Evolutionary conservation across 768 basidiomycete genomes (phyloP).

Genomic region (Leccinum variicolor): DNA sequence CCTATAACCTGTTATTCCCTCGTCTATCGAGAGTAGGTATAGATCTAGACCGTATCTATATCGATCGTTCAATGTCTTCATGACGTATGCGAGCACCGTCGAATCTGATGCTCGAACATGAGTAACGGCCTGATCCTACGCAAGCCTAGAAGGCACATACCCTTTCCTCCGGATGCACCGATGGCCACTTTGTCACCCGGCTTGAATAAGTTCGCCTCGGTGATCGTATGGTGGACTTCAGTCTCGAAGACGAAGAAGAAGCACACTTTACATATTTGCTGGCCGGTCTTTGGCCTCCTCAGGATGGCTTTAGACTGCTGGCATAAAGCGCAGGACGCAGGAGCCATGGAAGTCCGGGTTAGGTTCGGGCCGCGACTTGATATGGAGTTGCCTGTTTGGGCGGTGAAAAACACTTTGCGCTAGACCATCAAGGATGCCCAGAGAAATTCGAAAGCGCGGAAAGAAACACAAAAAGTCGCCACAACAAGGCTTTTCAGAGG

Average conservation of each 20-base stretch:
- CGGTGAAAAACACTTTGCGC: background rate
- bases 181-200: constrained; percentile 93
- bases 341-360: constrained; percentile 56
- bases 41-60: constrained; percentile 91
- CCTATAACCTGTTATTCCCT: constrained; percentile 96
- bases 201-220: constrained; percentile 76
- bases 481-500: constrained; percentile 15
- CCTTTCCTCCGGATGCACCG: constrained; percentile 98
- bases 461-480: constrained; percentile 64
- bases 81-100: constrained; percentile 94
- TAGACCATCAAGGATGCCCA: constrained; percentile 48
- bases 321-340: constrained; percentile 77
- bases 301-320: constrained; percentile 76
- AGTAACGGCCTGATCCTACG: background rate
- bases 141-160: constrained; percentile 37
- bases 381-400: constrained; percentile 8
- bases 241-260: constrained; percentile 98
- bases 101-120: constrained; percentile 59
- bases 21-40: constrained; percentile 94
- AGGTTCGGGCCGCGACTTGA: background rate
- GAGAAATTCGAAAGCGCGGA: constrained; percentile 72
- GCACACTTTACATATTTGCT: constrained; percentile 94
- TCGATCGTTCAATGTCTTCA: constrained; percentile 92
- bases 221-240: constrained; percentile 96
- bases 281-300: constrained; percentile 94